Conservation (phyloP, 306 rosid genomes). For the Canavalia gladiata region DNA sequence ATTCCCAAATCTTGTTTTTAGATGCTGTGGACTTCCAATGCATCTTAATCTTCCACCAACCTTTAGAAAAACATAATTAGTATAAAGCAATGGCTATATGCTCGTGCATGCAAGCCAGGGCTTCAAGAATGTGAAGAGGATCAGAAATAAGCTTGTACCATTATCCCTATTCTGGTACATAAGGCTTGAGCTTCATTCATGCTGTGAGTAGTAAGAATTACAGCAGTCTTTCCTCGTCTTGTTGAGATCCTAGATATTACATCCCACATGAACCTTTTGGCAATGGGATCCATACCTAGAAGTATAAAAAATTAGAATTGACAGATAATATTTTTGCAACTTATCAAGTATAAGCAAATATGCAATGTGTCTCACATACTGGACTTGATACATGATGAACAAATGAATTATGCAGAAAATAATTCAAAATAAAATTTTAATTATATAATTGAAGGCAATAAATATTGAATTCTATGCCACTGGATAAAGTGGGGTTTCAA, state of each 20-base stretch:
- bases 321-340: conserved; percentile 30
- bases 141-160: conserved; percentile 61
- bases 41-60: conserved; percentile 92
- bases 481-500: conserved; percentile 34
- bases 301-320: conserved; percentile 38
- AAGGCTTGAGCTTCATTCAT: conserved; percentile 99
- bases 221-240: conserved; percentile 94
- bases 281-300: conserved; percentile 96
- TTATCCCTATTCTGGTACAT: conserved; percentile 93
- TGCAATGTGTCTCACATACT: conserved; percentile 36
- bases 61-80: conserved; percentile 56
- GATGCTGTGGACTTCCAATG: conserved; percentile 96
- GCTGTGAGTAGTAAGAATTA: conserved; percentile 94
- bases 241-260: conserved; percentile 94
- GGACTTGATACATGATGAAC: conserved; percentile 11
- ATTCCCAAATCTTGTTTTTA: conserved; percentile 92
- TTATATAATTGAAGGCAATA: conserved; percentile 33
- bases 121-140: conserved; percentile 48
- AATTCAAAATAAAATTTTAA: conserved; percentile 26
- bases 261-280: conserved; percentile 99
- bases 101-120: conserved; percentile 18
- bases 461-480: conserved; percentile 35
- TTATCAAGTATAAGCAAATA: conserved; percentile 42
- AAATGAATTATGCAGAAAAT: conserved; percentile 28
- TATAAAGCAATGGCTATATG: conserved; percentile 32